These are phyloP conservation scores for Ophiostoma australiae DNA, from an alignment of 2,329 filamentous ascomycete species.

Conservation along the genomic window DNA sequence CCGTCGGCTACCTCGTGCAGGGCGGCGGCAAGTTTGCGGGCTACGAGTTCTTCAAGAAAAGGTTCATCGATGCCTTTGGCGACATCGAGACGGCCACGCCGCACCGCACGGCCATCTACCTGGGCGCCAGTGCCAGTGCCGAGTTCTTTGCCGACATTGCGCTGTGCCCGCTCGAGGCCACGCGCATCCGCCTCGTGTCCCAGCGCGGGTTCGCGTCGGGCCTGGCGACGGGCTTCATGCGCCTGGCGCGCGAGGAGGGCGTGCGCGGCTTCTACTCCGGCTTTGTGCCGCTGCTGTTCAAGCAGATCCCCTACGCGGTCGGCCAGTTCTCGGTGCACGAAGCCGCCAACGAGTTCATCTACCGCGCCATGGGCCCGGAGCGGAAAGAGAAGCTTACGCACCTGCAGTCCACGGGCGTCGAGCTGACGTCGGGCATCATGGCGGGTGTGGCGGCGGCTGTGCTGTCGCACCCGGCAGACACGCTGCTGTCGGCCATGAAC, in stretches of 20 bases:
- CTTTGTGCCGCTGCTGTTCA: constrained; percentile 80
- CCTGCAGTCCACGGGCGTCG: constrained; percentile 72
- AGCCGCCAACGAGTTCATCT: constrained; percentile 75
- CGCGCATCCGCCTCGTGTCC: constrained; percentile 70
- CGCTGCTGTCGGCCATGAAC: constrained; percentile 52
- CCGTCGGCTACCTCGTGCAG: constrained; percentile 83
- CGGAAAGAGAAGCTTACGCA: constrained; percentile 63
- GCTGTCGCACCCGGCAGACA: constrained; percentile 83
- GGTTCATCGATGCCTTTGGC: constrained; percentile 66
- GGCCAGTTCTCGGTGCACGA: constrained; percentile 94
- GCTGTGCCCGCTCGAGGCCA: constrained; percentile 87
- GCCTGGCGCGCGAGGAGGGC: constrained; percentile 72
- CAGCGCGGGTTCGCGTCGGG: constrained; percentile 72
- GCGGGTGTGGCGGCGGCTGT: constrained; percentile 85
- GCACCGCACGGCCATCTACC: constrained; percentile 59
- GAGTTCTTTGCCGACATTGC: constrained; percentile 73
- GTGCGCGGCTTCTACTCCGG: constrained; percentile 84
- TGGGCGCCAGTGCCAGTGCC: constrained; percentile 63
- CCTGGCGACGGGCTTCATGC: constrained; percentile 65
- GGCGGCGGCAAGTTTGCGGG: constrained; percentile 88
- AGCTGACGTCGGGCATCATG: constrained; percentile 78
- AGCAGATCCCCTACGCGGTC: constrained; percentile 90
- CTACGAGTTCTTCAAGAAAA: constrained; percentile 93
- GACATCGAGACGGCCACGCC: constrained; percentile 43
- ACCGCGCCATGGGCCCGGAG: constrained; percentile 59